These are phyloP conservation scores for Cladophialophora carrionii DNA, from an alignment of 2,329 filamentous ascomycete species.

Conservation along the genomic window DNA sequence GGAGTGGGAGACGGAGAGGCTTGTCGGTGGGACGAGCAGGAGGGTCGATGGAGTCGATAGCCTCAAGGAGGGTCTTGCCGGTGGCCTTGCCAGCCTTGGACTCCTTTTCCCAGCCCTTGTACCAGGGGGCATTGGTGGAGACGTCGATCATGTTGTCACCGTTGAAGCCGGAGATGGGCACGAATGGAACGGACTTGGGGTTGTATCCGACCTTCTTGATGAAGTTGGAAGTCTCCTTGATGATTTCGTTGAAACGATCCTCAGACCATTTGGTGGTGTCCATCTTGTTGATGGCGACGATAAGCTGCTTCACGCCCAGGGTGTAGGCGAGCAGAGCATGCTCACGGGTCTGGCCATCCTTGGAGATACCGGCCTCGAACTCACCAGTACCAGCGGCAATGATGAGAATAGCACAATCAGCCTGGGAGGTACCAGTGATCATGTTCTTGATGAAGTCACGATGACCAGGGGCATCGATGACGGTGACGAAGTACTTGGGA, in stretches of 20 bases:
- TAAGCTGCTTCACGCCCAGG: conserved; percentile 99
- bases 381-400: conserved; percentile 99
- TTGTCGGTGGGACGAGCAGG: conserved; percentile 95
- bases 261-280: conserved; percentile 99
- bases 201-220: conserved; percentile 99
- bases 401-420: conserved; percentile 99
- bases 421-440: conserved; percentile 99
- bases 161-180: conserved; percentile 99
- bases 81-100: conserved; percentile 80
- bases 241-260: conserved; percentile 96
- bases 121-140: conserved; percentile 97
- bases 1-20: conserved; percentile 99
- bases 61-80: conserved; percentile 98
- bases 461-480: conserved; percentile 98
- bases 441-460: conserved; percentile 99
- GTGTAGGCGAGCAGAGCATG: conserved; percentile 99
- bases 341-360: conserved; percentile 99
- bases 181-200: conserved; percentile 97
- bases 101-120: conserved; percentile 99
- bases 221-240: conserved; percentile 99
- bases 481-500: conserved; percentile 94
- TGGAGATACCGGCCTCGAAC: conserved; percentile 99
- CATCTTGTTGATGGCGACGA: conserved; percentile 99
- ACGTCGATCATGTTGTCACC: conserved; percentile 98
- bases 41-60: conserved; percentile 93